Evolutionary conservation across 1,284 basidiomycete species (phyloP).

Genomic region (Amylostereum areolatum): DNA sequence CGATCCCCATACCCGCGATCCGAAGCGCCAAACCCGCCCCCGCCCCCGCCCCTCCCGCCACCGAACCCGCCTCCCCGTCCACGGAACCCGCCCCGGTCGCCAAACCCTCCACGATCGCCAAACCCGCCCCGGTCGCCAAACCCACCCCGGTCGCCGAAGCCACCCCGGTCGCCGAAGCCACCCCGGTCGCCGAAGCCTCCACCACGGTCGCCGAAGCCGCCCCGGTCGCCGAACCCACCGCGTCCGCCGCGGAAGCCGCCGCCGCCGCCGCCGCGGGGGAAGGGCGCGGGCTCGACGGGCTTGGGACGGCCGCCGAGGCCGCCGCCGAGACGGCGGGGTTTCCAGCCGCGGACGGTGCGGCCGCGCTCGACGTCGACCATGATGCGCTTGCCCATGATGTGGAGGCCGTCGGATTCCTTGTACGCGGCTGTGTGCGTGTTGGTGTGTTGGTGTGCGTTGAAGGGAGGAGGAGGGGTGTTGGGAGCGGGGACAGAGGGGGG

Average conservation of each 20-base stretch:
- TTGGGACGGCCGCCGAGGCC: constrained; percentile 95
- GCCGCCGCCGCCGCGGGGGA: constrained; percentile 27
- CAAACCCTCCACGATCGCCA: constrained; percentile 28
- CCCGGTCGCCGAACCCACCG: constrained; percentile 30
- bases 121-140: constrained; percentile 30
- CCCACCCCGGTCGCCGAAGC: constrained; percentile 28
- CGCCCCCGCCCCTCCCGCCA: too few species aligned
- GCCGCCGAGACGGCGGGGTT: constrained; percentile 90
- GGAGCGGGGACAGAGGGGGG: constrained; percentile 1
- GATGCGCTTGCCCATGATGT: constrained; percentile 92
- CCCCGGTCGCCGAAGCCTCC: constrained; percentile 28
- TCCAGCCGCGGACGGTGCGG: constrained; percentile 97
- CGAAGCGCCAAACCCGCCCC: too few species aligned
- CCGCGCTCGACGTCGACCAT: constrained; percentile 98
- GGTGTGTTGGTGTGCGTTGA: constrained; percentile 11
- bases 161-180: constrained; percentile 34
- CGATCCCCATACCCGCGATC: too few species aligned
- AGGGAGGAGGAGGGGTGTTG: constrained; percentile 12
- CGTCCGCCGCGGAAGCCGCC: constrained; percentile 40
- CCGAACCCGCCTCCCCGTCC: constrained; percentile 28
- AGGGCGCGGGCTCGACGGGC: constrained; percentile 52
- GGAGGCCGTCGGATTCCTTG: constrained; percentile 98
- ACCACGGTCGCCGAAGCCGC: constrained; percentile 37
- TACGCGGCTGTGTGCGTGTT: constrained; percentile 93
- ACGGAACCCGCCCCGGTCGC: constrained; percentile 26